Evolutionary conservation across 208 protist genomes (phyloP), one percentile per base, ranked within the genome.

Genomic region (Wallacemonas rigidus): DNA sequence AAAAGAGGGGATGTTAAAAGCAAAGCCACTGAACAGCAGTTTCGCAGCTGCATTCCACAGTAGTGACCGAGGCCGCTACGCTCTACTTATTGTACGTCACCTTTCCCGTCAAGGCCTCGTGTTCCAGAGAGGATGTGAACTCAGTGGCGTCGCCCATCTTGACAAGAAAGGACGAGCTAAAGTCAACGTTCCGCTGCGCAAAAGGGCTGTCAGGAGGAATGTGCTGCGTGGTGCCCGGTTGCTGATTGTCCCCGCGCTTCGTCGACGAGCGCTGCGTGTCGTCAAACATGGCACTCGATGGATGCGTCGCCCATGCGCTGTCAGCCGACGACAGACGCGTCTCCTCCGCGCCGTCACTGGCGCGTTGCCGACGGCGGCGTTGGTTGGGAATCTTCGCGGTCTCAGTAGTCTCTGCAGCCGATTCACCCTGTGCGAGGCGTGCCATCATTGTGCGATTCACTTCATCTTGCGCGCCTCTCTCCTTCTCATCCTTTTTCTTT

Each of bases 131-230:
- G 0, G 90, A 86, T 4, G 75, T 88, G 48, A 95, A 95, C n/a
- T 89, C 76, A 11, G 73, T 87, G 40, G 87, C 82, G 45, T 90
- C 86, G 60, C 83, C 81, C 90, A 95, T 95, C 68, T 91, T 91
- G 35, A 95, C 88, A 45, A 87, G 48, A 77, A 95, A 95, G 3
- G 90, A 92, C 2, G 83, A 82, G 26, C 85, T 70, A 67, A 91
- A 89, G 64, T 85, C 76, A 8, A 79, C 43, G n/a, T 4, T 41
- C 12, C 57, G 64, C 44, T 58, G 50, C 9, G 64, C 36, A 44
- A 57, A 65, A 51, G 41, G 38, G 26, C 60, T 51, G 38, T 44
- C 43, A 14, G 41, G 17, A 15, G 38, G 53, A 8, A 36, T 57
- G 26, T 17, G 53, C 53, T 57, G 53, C 26, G 15, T 35, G 15